phyloP scores from a whole-genome alignment of 768 basidiomycete genomes.

The Boletus vermiculosoides region DNA sequence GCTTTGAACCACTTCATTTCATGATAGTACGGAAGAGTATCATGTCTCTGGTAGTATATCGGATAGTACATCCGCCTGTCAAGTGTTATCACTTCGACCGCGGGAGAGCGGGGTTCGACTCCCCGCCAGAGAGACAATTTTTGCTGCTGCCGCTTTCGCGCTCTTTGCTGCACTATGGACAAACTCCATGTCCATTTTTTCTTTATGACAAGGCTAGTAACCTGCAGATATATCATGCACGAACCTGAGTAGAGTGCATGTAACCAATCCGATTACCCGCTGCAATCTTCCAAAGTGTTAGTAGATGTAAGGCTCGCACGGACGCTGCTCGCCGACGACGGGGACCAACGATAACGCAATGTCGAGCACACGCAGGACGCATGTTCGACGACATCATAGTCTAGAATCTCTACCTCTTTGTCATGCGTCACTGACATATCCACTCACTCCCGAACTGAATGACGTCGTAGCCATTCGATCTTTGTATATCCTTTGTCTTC shows the following conservation, averaged over 20 bases:
- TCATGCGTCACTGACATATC: too few relatives aligned
- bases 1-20: neutral
- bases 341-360: too few relatives aligned
- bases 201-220: too few relatives aligned
- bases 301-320: too few relatives aligned
- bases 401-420: too few relatives aligned
- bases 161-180: neutral
- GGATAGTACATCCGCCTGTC: conserved; percentile 52
- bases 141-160: neutral
- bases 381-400: too few relatives aligned
- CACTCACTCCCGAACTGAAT: too few relatives aligned
- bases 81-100: conserved; percentile 18
- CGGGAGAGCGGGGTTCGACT: conserved; percentile 46
- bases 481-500: too few relatives aligned
- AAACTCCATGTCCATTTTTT: neutral
- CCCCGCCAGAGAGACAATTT: conserved; percentile 43
- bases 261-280: neutral
- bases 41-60: conserved; percentile 48
- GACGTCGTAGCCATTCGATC: too few relatives aligned
- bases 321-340: too few relatives aligned
- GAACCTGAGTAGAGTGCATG: neutral
- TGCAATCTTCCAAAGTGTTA: neutral
- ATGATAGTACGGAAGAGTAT: neutral
- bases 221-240: neutral
- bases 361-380: too few relatives aligned